Base-by-base conservation (phyloP, 2,329 filamentous ascomycete species). In the Venturia asperata region DNA sequence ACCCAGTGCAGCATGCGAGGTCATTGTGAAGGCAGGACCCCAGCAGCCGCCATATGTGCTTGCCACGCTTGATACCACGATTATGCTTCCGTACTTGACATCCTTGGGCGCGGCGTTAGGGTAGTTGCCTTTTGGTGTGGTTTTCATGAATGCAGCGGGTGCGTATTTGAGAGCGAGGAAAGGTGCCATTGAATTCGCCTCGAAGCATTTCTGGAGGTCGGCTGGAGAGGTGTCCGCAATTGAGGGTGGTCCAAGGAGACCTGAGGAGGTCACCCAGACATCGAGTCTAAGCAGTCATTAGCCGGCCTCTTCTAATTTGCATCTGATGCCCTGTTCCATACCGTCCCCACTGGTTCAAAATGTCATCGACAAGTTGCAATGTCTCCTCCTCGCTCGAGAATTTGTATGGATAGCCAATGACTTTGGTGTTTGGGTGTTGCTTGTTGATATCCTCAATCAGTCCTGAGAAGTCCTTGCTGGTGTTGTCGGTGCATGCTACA, bases 131-230 rank as follows among this genome's bases (percentile, higher is more conserved):
- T 82, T 81, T 0, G 80, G 77, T 0, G 81, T 82, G 7, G 81
- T 80, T 71, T 87, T 87, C 21, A 76, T 79, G 85, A 87, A 87
- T 1, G 85, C 85, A 2, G 83, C 81, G 0, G 85, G 84, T 0
- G 83, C 84, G 69, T 87, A 86, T 71, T 87, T 87, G 67, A 87
- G 77, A 1, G 84, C 85, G 69, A 85, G 86, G 76, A 87, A 87
- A 1, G 85, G 84, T 7, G 83, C 83, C 74, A 87, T 80, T 47
- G 79, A 79, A 70, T 87, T 85, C 2, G 83, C 81, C 70, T 86
- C 83, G 71, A 87, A 86, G 67, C 81, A 82, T 60, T 79, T 80
- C 70, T 81, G 79, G 17, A 87, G 75, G 69, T 85, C 83, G 13
- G 76, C 74, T 0, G 84, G 82, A 0, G 81, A 83, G 1, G 84